phyloP scores from a whole-genome alignment of 2,329 filamentous ascomycete genomes.

The Diaporthe velutina region DNA sequence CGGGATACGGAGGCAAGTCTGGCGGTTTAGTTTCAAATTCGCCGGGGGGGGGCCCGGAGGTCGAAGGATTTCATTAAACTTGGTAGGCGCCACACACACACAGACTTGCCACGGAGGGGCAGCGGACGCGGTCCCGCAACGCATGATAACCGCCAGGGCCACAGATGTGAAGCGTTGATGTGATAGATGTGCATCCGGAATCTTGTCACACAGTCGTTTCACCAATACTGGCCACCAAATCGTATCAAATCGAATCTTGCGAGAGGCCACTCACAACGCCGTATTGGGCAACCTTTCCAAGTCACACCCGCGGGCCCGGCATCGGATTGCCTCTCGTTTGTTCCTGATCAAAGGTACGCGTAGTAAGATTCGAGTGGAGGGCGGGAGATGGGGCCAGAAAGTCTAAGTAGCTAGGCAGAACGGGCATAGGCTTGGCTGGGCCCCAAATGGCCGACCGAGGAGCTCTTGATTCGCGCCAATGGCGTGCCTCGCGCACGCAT shows the following conservation, averaged over 20 bases:
- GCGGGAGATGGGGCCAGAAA: neutral
- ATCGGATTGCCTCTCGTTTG: constrained; percentile 1
- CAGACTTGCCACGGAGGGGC: neutral
- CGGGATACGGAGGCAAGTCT: constrained; percentile 3
- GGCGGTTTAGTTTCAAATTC: neutral
- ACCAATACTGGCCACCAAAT: neutral
- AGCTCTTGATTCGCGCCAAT: constrained; percentile 8
- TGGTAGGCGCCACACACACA: constrained; percentile 10
- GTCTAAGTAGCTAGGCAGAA: constrained; percentile 9
- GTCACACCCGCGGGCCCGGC: neutral
- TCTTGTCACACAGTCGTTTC: neutral
- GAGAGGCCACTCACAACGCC: neutral
- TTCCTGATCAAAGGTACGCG: neutral
- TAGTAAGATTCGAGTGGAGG: constrained; percentile 17
- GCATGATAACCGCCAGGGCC: constrained; percentile 11
- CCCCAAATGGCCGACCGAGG: constrained; percentile 17
- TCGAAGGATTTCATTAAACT: neutral
- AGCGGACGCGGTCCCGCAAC: neutral
- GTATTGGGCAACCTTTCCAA: neutral
- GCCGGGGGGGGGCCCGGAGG: neutral
- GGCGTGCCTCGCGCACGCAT: constrained; percentile 1
- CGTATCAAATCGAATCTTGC: constrained; percentile 1
- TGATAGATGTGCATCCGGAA: constrained; percentile 7
- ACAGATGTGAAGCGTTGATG: constrained; percentile 17
- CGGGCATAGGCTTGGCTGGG: neutral